Percentiles rank a stretch among this genome's conserved stretches.
phyloP scores from a whole-genome alignment of 176 grass and related monocot species.

The Oropetium thomaeum region DNA sequence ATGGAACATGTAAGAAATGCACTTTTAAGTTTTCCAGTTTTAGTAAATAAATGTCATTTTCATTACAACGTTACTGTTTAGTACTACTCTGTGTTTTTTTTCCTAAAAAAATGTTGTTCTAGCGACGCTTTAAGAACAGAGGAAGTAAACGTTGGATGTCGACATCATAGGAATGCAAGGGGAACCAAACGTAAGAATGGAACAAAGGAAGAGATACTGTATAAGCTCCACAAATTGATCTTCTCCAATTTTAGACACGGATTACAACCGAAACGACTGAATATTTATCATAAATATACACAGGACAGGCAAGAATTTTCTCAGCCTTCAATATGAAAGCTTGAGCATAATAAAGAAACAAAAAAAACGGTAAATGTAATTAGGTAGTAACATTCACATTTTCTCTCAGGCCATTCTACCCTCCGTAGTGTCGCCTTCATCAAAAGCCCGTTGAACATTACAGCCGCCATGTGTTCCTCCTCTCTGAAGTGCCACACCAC shows the following conservation, averaged over 20 bases:
- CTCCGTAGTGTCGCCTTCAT: neutral
- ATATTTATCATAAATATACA: conserved; percentile 55
- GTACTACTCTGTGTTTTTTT: too few species aligned
- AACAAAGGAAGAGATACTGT: neutral
- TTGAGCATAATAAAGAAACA: conserved; percentile 23
- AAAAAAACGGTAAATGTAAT: conserved; percentile 30
- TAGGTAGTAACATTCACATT: conserved; percentile 45
- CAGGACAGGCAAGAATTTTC: conserved; percentile 40
- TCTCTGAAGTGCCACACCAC: conserved; percentile 18
- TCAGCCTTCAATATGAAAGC: conserved; percentile 56
- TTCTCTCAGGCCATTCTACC: conserved; percentile 9
- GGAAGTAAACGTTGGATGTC: too few species aligned
- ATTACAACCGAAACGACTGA: conserved; percentile 30
- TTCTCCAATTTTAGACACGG: conserved; percentile 5
- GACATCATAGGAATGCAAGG: neutral
- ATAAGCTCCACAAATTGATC: conserved; percentile 6
- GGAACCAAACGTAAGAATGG: neutral
- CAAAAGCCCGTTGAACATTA: neutral
- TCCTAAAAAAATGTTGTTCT: too few species aligned
- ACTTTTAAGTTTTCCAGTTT: neutral
- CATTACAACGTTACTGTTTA: too few species aligned
- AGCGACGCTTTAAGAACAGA: too few species aligned
- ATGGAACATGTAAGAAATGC: neutral
- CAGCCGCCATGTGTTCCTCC: neutral
- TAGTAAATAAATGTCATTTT: neutral